These are phyloP conservation scores for Pluteus cervinus DNA, from an alignment of 768 basidiomycete species.

Conservation along the genomic window DNA sequence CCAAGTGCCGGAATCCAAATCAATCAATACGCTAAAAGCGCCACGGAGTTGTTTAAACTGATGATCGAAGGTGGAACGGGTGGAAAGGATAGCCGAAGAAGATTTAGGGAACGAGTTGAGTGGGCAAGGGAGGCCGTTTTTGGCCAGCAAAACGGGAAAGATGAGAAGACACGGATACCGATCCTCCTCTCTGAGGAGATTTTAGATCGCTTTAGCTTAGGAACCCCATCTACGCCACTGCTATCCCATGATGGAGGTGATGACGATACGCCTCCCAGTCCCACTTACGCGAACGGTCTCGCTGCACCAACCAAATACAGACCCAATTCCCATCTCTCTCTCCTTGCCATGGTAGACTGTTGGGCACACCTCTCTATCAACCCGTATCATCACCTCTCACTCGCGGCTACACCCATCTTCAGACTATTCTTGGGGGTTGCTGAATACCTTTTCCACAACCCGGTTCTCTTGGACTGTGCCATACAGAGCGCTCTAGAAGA, in stretches of 20 bases:
- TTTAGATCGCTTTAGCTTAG: constrained; percentile 86
- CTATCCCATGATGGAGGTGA: constrained; percentile 4
- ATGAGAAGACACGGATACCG: constrained; percentile 36
- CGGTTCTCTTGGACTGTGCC: constrained; percentile 55
- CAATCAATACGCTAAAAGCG: constrained; percentile 81
- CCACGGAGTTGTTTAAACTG: constrained; percentile 90
- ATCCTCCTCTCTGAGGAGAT: constrained; percentile 83
- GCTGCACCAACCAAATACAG: constrained; percentile 36
- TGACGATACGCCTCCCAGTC: constrained; percentile 7
- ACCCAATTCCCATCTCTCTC: constrained; percentile 86
- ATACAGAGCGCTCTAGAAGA: constrained; percentile 73
- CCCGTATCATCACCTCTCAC: constrained; percentile 84
- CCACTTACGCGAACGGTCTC: constrained; percentile 19
- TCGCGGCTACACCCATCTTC: constrained; percentile 96
- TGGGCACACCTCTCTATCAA: constrained; percentile 87
- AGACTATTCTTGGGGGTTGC: constrained; percentile 96
- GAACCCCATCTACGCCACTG: constrained; percentile 18
- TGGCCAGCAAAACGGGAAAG: constrained; percentile 26
- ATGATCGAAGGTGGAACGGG: constrained; percentile 65
- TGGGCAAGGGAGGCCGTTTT: constrained; percentile 76
- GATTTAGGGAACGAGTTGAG: constrained; percentile 67
- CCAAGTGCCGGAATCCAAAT: constrained; percentile 86
- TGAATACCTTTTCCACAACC: constrained; percentile 85
- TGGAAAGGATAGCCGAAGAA: constrained; percentile 29
- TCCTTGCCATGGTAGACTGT: constrained; percentile 98